phyloP scores from a whole-genome alignment of 2,329 filamentous ascomycete species.

The Neonectria faginata region DNA sequence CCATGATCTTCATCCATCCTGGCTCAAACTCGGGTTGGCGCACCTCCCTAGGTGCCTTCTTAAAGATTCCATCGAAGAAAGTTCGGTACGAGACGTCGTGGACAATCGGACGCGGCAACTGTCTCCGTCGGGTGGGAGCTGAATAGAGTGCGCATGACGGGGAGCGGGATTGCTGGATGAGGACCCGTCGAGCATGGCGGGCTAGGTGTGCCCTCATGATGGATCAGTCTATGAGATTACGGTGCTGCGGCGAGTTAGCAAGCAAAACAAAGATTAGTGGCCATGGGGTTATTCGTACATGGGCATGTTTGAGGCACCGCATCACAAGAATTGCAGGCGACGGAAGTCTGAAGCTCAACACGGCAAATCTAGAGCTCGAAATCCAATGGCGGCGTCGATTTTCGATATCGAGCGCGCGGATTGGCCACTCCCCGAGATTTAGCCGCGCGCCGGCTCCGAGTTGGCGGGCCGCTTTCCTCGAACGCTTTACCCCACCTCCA shows the following conservation, averaged over 20 bases:
- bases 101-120: conserved; percentile 39
- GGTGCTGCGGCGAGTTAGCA: conserved; percentile 35
- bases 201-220: conserved; percentile 60
- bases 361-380: conserved; percentile 35
- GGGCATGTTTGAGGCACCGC: conserved; percentile 43
- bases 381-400: conserved; percentile 40
- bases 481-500: not conserved
- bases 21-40: conserved; percentile 74
- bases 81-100: conserved; percentile 50
- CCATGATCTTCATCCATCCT: conserved; percentile 78
- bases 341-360: conserved; percentile 28
- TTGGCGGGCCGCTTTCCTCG: not conserved
- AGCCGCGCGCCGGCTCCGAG: conserved; percentile 31
- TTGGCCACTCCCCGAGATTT: conserved; percentile 37
- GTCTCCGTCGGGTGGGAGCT: conserved; percentile 45
- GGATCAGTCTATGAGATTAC: conserved; percentile 45
- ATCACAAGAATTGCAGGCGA: conserved; percentile 28
- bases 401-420: conserved; percentile 39
- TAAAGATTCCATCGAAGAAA: conserved; percentile 71
- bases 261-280: not conserved
- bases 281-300: conserved; percentile 25
- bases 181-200: conserved; percentile 58
- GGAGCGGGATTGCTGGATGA: conserved; percentile 50
- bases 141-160: conserved; percentile 51
- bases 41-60: conserved; percentile 68